A percentile compares a stretch with the other conserved stretches of the same genome.
Evolutionary conservation across 768 basidiomycete species (phyloP).

Genomic region (Amyloporia xantha): DNA sequence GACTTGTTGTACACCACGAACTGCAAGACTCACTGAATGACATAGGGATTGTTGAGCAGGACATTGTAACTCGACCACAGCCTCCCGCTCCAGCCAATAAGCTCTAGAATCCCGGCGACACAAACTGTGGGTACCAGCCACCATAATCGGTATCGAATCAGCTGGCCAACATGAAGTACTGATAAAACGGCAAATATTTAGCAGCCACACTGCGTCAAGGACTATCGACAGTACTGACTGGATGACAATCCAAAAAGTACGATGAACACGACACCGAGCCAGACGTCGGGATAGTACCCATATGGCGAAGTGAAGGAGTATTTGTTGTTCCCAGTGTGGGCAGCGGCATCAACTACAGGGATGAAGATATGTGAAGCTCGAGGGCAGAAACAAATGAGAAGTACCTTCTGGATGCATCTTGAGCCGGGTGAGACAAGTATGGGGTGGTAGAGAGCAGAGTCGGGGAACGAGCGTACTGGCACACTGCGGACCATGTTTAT

Average conservation of each 20-base stretch:
- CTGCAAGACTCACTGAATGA: constrained; percentile 16
- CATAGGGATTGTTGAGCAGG: constrained; percentile 3
- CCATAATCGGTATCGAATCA: constrained; percentile 9
- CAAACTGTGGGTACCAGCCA: constrained; percentile 10
- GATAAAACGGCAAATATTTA: not conserved
- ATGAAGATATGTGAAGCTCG: no score
- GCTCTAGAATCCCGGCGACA: constrained; percentile 9
- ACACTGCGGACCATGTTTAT: no score
- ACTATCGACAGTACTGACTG: not conserved
- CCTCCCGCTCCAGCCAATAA: constrained; percentile 12
- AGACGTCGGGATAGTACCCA: constrained; percentile 9
- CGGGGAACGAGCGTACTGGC: no score
- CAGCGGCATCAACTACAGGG: not conserved
- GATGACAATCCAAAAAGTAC: constrained; percentile 7
- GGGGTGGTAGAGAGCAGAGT: no score
- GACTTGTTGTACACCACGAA: no score
- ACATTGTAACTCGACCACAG: constrained; percentile 9
- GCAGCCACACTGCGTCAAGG: no score
- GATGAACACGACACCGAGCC: constrained; percentile 10
- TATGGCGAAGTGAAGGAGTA: constrained; percentile 2
- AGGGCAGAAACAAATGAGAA: no score
- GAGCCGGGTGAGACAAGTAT: no score
- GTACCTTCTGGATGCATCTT: no score
- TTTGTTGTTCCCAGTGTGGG: not conserved
- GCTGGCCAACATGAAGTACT: constrained; percentile 13